Conservation (phyloP, 1,284 basidiomycete species). For the Anthracocystis setariae region DNA sequence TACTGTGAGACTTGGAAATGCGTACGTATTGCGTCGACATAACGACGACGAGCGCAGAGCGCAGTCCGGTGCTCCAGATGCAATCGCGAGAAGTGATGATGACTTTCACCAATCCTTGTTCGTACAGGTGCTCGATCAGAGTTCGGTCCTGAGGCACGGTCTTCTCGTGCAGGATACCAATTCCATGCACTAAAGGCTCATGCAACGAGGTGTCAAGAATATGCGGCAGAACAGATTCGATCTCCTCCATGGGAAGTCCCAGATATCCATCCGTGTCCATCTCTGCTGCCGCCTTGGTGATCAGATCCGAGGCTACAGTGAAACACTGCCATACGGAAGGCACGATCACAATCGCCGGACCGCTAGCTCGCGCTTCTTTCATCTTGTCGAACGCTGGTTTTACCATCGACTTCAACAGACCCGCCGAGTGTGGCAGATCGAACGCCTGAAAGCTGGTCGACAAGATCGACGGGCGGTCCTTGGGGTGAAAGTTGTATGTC, state of each 20-base stretch:
- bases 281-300: constrained; percentile 85
- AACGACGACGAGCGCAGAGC: constrained; percentile 82
- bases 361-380: constrained; percentile 71
- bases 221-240: constrained; percentile 75
- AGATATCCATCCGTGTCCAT: constrained; percentile 76
- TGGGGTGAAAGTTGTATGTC: constrained; percentile 82
- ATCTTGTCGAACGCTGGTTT: constrained; percentile 80
- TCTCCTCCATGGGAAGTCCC: constrained; percentile 72
- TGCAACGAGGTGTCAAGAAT: constrained; percentile 77
- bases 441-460: constrained; percentile 79
- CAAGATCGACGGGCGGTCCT: constrained; percentile 83
- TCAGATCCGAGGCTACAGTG: constrained; percentile 81
- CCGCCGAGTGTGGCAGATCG: constrained; percentile 84
- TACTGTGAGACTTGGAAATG: constrained; percentile 51
- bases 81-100: constrained; percentile 83
- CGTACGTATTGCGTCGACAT: constrained; percentile 91
- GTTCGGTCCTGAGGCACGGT: constrained; percentile 78
- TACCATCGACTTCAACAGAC: constrained; percentile 89
- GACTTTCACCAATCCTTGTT: constrained; percentile 81
- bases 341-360: constrained; percentile 82
- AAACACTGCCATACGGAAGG: constrained; percentile 84
- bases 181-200: constrained; percentile 85
- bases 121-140: constrained; percentile 83
- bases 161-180: constrained; percentile 86
- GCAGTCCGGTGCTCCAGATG: constrained; percentile 85